Base-by-base conservation (phyloP, 306 rosid species). In the Prunus fruticosa region DNA sequence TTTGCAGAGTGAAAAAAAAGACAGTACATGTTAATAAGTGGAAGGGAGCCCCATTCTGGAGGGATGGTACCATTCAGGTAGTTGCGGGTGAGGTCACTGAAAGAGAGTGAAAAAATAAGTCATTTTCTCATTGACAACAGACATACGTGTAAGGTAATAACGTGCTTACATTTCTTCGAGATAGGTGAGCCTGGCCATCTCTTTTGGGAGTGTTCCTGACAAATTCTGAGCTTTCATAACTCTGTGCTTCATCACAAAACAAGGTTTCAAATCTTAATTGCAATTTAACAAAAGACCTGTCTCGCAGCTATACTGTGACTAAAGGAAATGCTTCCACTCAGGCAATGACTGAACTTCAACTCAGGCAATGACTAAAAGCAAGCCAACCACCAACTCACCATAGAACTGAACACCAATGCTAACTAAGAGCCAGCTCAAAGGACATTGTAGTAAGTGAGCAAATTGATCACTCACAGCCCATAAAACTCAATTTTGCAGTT, bases 161-260 rank as follows among this genome's bases (percentile, higher is more conserved):
- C 49, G 6, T 16, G 72, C 96, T 49, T 76, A 88, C 97, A 91
- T 28, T 76, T 88, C 64, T 73, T 84, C 72, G 20, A 93, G 92
- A 71, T 80, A 82, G 23, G 84, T 84, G 49, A 93, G 82, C 53
- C 32, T 85, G 6, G 9, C 70, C 9, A 89, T 8, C 16, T 90
- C 87, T 18, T 3, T 22, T 11, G 97, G 97, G 15, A 90, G 86
- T 27, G 71, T 79, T 51, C 97, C 97, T 10, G 73, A 4, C 23
- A 93, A 90, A 79, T 71, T 79, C 73, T 86, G 90, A 16, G 69
- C 50, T 76, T 84, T 88, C 1, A 85, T 49, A 61, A 76, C 15
- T 66, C 96, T 93, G 89, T 49, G 49, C 14, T 73, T 53, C 47
- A 74, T 5, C 5, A 2, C 10, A 14, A 20, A 63, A 62, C 2